phyloP scores from a whole-genome alignment of 78 protist species.

The Dictyostelium intermedium region DNA sequence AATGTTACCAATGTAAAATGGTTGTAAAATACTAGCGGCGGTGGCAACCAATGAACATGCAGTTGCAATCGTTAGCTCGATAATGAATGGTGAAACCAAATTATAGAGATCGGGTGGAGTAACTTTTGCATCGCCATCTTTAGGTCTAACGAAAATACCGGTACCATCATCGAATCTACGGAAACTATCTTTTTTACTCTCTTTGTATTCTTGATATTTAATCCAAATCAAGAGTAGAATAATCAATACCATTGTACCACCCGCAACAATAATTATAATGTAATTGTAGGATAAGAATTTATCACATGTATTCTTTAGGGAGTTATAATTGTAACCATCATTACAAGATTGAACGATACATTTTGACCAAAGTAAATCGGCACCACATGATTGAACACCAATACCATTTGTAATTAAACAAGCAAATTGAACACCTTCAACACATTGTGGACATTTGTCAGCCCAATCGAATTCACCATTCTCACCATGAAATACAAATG shows the following conservation, averaged over 20 bases:
- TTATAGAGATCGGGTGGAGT: constrained; percentile 43
- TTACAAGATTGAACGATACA: constrained; percentile 39
- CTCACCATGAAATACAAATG: constrained; percentile 57
- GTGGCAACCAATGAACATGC: constrained; percentile 66
- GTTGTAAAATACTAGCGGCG: constrained; percentile 56
- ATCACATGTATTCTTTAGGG: constrained; percentile 12
- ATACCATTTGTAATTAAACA: constrained; percentile 46
- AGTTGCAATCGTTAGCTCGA: constrained; percentile 4
- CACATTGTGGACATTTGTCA: constrained; percentile 51
- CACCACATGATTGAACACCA: not conserved
- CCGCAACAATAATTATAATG: constrained; percentile 69
- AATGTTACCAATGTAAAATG: constrained; percentile 69
- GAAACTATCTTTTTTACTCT: not conserved
- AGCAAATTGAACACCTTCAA: not conserved
- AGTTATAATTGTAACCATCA: constrained; percentile 48
- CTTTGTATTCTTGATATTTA: constrained; percentile 28
- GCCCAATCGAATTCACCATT: constrained; percentile 19
- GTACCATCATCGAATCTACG: not conserved
- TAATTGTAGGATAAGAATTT: constrained; percentile 53
- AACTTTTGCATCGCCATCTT: constrained; percentile 39
- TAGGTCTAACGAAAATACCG: constrained; percentile 9
- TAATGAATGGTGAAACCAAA: constrained; percentile 50
- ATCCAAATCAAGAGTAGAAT: not conserved
- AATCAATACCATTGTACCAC: constrained; percentile 46
- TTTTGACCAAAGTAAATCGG: not conserved